Evolutionary conservation across 495 filamentous ascomycete species (phyloP).

Genomic region (Cercophora sp.): DNA sequence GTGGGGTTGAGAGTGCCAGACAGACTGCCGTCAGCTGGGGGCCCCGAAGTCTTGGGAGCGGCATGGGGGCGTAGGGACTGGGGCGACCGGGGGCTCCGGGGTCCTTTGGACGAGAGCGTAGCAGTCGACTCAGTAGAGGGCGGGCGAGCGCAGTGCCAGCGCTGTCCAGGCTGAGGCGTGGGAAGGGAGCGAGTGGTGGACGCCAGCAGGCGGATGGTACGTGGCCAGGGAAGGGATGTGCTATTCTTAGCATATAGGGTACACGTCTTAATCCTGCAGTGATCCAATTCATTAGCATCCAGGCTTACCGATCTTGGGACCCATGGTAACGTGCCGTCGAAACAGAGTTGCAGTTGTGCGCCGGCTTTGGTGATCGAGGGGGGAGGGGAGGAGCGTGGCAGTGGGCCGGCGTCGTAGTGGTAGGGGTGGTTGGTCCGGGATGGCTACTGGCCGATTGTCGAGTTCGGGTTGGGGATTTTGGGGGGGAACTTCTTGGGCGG

Average conservation of each 20-base stretch:
- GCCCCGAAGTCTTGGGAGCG: constrained; percentile 21
- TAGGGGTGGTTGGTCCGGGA: constrained; percentile 17
- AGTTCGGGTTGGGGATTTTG: background rate
- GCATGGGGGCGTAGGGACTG: constrained; percentile 16
- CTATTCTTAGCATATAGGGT: constrained; percentile 41
- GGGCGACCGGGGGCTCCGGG: constrained; percentile 7
- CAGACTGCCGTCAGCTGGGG: constrained; percentile 23
- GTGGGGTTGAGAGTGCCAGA: too few relatives aligned
- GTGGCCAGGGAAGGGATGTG: constrained; percentile 25
- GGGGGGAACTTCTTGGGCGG: constrained; percentile 2
- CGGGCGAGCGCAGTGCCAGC: too few relatives aligned
- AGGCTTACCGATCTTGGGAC: constrained; percentile 37
- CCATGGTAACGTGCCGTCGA: constrained; percentile 39
- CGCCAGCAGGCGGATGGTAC: constrained; percentile 22
- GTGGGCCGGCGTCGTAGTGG: constrained; percentile 13
- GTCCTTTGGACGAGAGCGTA: constrained; percentile 27
- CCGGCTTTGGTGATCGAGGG: constrained; percentile 27
- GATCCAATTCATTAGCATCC: constrained; percentile 34
- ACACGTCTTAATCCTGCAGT: constrained; percentile 37
- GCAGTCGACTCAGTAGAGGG: constrained; percentile 7
- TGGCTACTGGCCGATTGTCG: constrained; percentile 10
- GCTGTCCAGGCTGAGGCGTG: background rate
- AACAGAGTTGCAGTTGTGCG: constrained; percentile 35
- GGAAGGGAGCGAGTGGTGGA: constrained; percentile 2
- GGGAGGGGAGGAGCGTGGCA: constrained; percentile 10